phyloP scores from a whole-genome alignment of 441 rosid genomes.

The Populus trichocarpa region DNA sequence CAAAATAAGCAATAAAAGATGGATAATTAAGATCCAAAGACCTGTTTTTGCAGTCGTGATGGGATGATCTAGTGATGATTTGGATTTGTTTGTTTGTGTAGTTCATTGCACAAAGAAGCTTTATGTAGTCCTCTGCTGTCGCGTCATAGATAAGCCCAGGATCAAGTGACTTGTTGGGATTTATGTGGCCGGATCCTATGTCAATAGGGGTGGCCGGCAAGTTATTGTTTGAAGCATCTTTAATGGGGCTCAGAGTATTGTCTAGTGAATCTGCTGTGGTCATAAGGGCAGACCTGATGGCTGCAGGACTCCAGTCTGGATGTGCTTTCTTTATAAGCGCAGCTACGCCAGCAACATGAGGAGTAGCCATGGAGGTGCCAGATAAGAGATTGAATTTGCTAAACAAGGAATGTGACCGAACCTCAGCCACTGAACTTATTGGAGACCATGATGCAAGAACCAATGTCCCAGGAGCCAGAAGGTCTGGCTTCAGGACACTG shows the following conservation, averaged over 20 bases:
- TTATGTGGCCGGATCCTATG: constrained; percentile 61
- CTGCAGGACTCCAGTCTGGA: constrained; percentile 71
- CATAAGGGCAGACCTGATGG: constrained; percentile 73
- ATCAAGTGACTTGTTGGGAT: constrained; percentile 55
- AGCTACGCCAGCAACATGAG: constrained; percentile 70
- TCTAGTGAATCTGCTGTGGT: constrained; percentile 55
- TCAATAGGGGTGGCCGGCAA: constrained; percentile 49
- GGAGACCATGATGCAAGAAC: constrained; percentile 71
- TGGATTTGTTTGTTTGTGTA: constrained; percentile 54
- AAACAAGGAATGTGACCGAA: constrained; percentile 43
- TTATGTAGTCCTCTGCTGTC: constrained; percentile 48
- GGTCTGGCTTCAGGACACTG: constrained; percentile 61
- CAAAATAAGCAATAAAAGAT: constrained; percentile 55
- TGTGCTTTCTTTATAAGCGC: constrained; percentile 65
- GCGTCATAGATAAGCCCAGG: constrained; percentile 72
- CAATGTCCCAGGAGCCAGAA: constrained; percentile 61
- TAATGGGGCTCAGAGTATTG: constrained; percentile 42
- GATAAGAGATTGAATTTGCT: constrained; percentile 57
- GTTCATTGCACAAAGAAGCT: constrained; percentile 52
- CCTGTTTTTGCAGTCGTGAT: constrained; percentile 39
- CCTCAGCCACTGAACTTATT: constrained; percentile 44
- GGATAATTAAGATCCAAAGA: constrained; percentile 75
- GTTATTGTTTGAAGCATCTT: constrained; percentile 46
- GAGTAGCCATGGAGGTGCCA: constrained; percentile 78
- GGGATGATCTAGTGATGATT: constrained; percentile 49